Base-by-base conservation (phyloP, 257 asterid species). In the Eucommia ulmoides region DNA sequence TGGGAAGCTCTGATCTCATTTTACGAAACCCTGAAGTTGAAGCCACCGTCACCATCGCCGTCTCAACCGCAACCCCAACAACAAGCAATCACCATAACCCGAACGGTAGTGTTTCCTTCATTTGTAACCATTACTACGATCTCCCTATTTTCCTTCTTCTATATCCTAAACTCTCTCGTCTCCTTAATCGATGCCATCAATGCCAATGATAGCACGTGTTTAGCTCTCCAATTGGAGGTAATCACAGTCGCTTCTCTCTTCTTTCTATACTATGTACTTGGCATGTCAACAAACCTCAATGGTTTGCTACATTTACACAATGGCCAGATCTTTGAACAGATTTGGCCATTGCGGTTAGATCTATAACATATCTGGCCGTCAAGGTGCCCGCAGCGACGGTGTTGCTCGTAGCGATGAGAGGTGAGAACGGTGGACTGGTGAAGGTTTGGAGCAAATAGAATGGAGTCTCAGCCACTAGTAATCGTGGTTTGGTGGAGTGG, bases 151-250 rank as follows among this genome's bases (percentile, higher is more conserved):
- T 81, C 93, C 2, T 20, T 66, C 20, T 79, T 77, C 48, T 69
- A 71, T 71, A 56, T 82, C 3, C 41, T 76, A 19, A 70, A 89
- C 72, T 78, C 94, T 11, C 50, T 80, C 0, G 55, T 86, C 59
- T 89, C 96, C 22, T 25, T 89, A 19, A 69, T 50, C 51, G 93
- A 89, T 62, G 94, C 98, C 49, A 61, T 67, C 38, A 47, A 49
- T 23, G 57, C 79, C 50, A 71, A 69, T 18, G 98, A 89, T 22
- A 62, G 52, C 51, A 54, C 67, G 55, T 94, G 94, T 21, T 55
- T 71, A 52, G 94, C 74, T 50, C 66, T 82, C 38, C 98, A 89
- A 67, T 54, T 82, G 61, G 82, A 82, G 72, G 75, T 80, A 14
- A 69, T 89, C 65, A 20, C 88, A 20, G 62, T 83, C 16, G 75